These are phyloP conservation scores for Trametes pubescens DNA, from an alignment of 1,284 basidiomycete species.

Conservation along the genomic window DNA sequence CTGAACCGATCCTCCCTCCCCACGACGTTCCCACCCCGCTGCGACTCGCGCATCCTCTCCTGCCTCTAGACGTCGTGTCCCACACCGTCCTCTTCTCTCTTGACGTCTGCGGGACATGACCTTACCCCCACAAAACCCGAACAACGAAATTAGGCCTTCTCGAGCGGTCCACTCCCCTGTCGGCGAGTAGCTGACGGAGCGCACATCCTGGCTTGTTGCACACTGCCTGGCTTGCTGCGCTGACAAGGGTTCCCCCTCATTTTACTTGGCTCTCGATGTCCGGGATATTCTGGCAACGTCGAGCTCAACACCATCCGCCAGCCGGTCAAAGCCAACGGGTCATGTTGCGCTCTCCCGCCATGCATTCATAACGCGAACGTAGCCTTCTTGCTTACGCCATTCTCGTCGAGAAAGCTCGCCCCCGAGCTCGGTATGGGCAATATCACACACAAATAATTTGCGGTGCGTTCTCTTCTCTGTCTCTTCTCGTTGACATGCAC, in stretches of 20 bases:
- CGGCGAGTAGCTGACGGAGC: too few relatives aligned
- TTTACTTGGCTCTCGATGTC: neutral
- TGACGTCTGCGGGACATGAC: neutral
- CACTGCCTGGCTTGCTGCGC: neutral
- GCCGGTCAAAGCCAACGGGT: slow-evolving; percentile 19
- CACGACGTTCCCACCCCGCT: neutral
- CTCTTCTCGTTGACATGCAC: neutral
- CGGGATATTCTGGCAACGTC: neutral
- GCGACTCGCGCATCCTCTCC: neutral
- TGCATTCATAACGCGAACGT: neutral
- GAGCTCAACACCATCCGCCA: slow-evolving; percentile 26
- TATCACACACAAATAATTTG: neutral
- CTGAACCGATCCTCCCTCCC: slow-evolving; percentile 6
- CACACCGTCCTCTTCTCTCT: neutral
- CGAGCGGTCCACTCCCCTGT: neutral
- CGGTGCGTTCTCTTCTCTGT: slow-evolving; percentile 4
- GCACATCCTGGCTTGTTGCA: neutral
- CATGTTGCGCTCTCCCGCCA: slow-evolving; percentile 18
- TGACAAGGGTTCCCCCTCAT: neutral
- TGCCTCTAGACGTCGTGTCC: neutral
- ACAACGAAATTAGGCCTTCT: neutral
- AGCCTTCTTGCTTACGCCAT: slow-evolving; percentile 14
- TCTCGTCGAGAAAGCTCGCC: neutral
- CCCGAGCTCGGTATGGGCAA: neutral
- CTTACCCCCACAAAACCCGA: neutral